Conservation (phyloP, 176 grass and related monocot species). For the Zoysia japonica region DNA sequence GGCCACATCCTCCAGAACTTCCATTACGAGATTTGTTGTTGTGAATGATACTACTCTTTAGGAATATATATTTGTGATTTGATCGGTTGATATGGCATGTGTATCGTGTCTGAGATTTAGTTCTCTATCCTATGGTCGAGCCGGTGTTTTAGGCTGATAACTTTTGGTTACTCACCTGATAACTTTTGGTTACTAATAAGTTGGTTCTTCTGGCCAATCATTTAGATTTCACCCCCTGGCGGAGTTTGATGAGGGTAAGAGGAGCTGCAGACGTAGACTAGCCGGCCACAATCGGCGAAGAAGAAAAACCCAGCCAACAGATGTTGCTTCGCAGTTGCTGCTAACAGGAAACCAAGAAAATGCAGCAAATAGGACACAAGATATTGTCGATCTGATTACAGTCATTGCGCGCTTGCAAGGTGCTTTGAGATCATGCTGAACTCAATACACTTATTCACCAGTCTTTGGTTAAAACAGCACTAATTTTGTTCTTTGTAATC, state of each 20-base stretch:
- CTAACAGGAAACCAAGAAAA: constrained; percentile 85
- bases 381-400: constrained; percentile 87
- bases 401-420: constrained; percentile 86
- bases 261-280: constrained; percentile 92
- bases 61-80: constrained; percentile 8
- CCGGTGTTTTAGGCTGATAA: background rate
- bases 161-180: constrained; percentile 36
- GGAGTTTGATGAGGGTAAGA: constrained; percentile 97
- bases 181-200: constrained; percentile 41
- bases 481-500: constrained; percentile 17
- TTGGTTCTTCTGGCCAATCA: constrained; percentile 45
- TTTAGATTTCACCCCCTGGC: constrained; percentile 89
- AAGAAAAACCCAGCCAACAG: constrained; percentile 89
- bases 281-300: constrained; percentile 87
- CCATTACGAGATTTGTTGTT: constrained; percentile 16
- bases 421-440: constrained; percentile 17
- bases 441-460: background rate
- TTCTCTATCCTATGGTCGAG: constrained; percentile 21
- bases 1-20: background rate
- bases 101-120: constrained; percentile 7
- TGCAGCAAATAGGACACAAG: constrained; percentile 60
- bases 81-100: background rate
- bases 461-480: constrained; percentile 21
- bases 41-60: constrained; percentile 4
- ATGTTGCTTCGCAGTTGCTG: constrained; percentile 76